These are phyloP conservation scores for Paracorniculantispora psalliotae DNA, from an alignment of 2,329 filamentous ascomycete species.

Conservation along the genomic window DNA sequence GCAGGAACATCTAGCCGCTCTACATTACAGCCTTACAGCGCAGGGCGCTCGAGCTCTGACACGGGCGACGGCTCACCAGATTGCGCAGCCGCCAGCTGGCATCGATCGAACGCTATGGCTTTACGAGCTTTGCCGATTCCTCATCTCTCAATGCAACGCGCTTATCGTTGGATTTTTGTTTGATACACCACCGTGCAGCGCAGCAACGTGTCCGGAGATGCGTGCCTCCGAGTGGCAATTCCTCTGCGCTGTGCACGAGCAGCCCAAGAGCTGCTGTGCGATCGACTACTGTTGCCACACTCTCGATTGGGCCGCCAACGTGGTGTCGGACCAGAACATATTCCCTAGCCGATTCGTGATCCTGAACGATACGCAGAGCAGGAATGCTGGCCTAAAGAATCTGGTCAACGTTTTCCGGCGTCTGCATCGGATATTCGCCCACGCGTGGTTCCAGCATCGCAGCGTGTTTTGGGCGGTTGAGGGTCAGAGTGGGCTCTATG, in stretches of 20 bases:
- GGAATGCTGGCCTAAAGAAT: slow-evolving; percentile 67
- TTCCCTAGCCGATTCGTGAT: slow-evolving; percentile 80
- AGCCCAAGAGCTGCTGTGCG: slow-evolving; percentile 93
- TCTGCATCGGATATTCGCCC: slow-evolving; percentile 93
- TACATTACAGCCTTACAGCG: slow-evolving; percentile 76
- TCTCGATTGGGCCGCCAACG: slow-evolving; percentile 93
- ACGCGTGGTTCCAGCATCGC: slow-evolving; percentile 97
- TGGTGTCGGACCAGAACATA: slow-evolving; percentile 88
- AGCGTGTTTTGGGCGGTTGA: slow-evolving; percentile 95
- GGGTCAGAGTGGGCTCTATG: slow-evolving; percentile 82
- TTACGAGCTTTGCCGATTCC: slow-evolving; percentile 94
- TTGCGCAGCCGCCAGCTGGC: slow-evolving; percentile 74
- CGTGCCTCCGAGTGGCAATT: slow-evolving; percentile 99
- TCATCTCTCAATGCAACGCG: slow-evolving; percentile 90
- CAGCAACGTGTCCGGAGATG: slow-evolving; percentile 92
- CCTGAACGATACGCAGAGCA: slow-evolving; percentile 52
- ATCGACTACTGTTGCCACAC: slow-evolving; percentile 99
- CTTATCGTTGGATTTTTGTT: slow-evolving; percentile 90
- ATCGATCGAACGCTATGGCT: slow-evolving; percentile 90
- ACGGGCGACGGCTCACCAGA: slow-evolving; percentile 66
- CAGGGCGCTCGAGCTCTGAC: slow-evolving; percentile 66
- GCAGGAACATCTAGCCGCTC: slow-evolving; percentile 91
- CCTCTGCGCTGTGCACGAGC: slow-evolving; percentile 93
- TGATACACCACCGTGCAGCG: slow-evolving; percentile 83
- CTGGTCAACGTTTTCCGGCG: slow-evolving; percentile 92